A percentile compares a stretch with the other conserved stretches of the same genome.
Conservation (phyloP, 2,329 filamentous ascomycete species). For the Fusarium sp. region DNA sequence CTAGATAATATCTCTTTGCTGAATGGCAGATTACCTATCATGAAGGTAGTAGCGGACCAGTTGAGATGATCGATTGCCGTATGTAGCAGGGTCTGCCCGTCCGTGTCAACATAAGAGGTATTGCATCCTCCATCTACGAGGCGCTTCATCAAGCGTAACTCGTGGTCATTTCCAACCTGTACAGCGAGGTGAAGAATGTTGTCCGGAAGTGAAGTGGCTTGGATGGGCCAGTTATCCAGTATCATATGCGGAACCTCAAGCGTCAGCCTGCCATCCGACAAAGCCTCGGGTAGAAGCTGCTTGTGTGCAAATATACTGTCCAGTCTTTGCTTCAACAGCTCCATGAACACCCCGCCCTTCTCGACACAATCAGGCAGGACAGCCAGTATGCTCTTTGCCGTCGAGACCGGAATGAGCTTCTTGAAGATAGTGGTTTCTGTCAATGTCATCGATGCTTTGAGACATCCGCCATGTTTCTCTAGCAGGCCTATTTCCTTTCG, state of each 20-base stretch:
- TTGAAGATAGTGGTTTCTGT: not conserved
- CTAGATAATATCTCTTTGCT: rapidly evolving
- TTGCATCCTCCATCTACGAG: not conserved
- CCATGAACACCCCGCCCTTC: rapidly evolving
- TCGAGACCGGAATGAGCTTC: not conserved
- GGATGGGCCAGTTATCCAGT: not conserved
- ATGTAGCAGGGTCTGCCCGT: rapidly evolving
- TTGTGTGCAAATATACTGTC: not conserved
- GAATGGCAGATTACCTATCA: rapidly evolving
- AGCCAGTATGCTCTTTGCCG: not conserved
- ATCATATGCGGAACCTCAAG: not conserved
- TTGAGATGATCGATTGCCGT: not conserved
- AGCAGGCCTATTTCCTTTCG: not conserved
- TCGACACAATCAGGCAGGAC: rapidly evolving
- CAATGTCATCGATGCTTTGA: not conserved
- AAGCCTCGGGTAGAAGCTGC: not conserved
- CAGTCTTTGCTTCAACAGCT: rapidly evolving
- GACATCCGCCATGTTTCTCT: not conserved
- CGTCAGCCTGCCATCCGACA: rapidly evolving
- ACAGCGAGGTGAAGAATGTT: not conserved
- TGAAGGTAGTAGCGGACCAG: rapidly evolving
- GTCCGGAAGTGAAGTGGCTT: rapidly evolving
- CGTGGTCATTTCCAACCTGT: rapidly evolving
- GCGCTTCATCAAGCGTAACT: not conserved
- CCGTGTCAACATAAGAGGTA: too few relatives aligned